Evolutionary conservation across 768 basidiomycete genomes (phyloP).

Genomic region (Mycena haematopus): DNA sequence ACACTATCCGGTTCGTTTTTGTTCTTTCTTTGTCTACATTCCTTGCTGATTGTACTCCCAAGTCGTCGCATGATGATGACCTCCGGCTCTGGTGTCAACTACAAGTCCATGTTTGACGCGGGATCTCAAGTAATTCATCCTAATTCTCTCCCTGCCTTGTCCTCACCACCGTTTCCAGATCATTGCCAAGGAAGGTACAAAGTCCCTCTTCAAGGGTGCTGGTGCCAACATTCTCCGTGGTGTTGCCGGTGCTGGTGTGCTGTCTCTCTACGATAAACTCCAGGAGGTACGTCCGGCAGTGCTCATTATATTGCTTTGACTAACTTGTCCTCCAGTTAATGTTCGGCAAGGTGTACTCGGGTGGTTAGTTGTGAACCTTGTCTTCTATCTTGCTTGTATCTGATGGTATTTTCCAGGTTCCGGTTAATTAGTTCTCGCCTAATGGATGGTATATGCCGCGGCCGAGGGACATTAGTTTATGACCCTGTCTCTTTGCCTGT

Average conservation of each 20-base stretch:
- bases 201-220: constrained; percentile 72
- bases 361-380: constrained; percentile 58
- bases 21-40: constrained; percentile 10
- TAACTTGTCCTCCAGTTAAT: constrained; percentile 39
- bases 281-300: constrained; percentile 62
- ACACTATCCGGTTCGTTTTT: constrained; percentile 78
- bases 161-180: constrained; percentile 50
- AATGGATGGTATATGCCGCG: constrained; percentile 18
- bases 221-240: constrained; percentile 97
- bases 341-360: constrained; percentile 99
- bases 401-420: constrained; percentile 42
- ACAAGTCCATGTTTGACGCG: constrained; percentile 99
- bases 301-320: neutral
- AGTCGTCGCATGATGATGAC: constrained; percentile 99
- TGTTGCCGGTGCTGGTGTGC: constrained; percentile 99
- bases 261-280: constrained; percentile 99
- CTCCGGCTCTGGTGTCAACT: constrained; percentile 92
- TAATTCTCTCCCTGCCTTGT: neutral
- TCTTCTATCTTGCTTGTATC: neutral
- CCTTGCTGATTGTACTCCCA: constrained; percentile 35
- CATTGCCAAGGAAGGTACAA: constrained; percentile 91
- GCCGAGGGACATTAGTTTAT: constrained; percentile 14
- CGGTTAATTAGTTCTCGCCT: constrained; percentile 43
- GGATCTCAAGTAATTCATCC: constrained; percentile 64
- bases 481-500: constrained; percentile 2